Evolutionary conservation across 495 filamentous ascomycete genomes (phyloP).

Genomic region (Hyaloscypha finlandica): DNA sequence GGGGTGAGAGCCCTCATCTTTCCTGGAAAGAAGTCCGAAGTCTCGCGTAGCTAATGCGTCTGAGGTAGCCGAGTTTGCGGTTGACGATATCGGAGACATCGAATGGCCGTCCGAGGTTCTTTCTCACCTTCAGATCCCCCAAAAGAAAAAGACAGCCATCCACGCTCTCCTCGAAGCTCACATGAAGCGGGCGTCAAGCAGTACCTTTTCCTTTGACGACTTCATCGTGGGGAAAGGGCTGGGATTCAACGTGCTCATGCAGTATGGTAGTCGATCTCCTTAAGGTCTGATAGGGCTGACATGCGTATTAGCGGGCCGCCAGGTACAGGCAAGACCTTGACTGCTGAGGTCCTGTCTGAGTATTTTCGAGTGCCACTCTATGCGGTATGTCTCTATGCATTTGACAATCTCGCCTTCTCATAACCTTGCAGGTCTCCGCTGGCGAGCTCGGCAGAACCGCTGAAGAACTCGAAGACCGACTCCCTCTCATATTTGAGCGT

Average conservation of each 20-base stretch:
- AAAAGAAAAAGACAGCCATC: slow-evolving; percentile 31
- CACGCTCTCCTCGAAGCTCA: slow-evolving; percentile 30
- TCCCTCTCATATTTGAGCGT: no score
- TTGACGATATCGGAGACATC: slow-evolving; percentile 10
- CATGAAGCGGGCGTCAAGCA: neutral
- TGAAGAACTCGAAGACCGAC: no score
- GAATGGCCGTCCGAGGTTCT: slow-evolving; percentile 29
- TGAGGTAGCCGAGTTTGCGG: no score
- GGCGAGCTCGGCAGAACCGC: no score
- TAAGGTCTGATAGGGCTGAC: neutral
- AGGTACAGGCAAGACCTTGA: neutral
- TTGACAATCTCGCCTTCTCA: no score
- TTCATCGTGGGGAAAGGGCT: slow-evolving; percentile 11
- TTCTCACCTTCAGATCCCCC: slow-evolving; percentile 28
- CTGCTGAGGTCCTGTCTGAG: slow-evolving; percentile 4
- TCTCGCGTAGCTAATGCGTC: no score
- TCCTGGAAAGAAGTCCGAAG: no score
- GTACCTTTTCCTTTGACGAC: slow-evolving; percentile 6
- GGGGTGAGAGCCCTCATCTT: no score
- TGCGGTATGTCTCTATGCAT: no score
- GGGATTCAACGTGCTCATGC: slow-evolving; percentile 17
- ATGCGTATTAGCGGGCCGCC: slow-evolving; percentile 13
- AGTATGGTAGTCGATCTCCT: slow-evolving; percentile 3
- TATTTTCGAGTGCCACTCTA: slow-evolving; percentile 4
- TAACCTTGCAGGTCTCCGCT: no score